phyloP scores from a whole-genome alignment of 208 protist species.

The Acanthamoeba triangularis region DNA sequence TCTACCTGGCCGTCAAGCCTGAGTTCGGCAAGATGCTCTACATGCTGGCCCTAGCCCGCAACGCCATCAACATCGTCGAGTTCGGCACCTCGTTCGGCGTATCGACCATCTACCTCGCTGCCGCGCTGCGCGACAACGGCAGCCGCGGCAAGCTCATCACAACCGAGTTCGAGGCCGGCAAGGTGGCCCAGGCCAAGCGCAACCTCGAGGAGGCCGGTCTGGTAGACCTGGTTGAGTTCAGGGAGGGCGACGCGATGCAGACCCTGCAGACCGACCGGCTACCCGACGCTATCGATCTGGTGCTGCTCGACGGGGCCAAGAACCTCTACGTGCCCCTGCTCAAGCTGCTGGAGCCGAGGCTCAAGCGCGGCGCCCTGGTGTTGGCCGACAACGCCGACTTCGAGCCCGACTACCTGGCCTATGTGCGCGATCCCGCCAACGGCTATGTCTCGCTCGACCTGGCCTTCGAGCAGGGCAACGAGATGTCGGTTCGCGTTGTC shows the following conservation, averaged over 20 bases:
- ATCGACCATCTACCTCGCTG: slow-evolving; percentile 20
- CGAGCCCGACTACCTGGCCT: slow-evolving; percentile 24
- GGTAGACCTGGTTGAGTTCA: slow-evolving; percentile 14
- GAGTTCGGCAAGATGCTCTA: slow-evolving; percentile 52
- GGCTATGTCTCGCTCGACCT: slow-evolving; percentile 57
- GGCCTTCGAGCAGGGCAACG: slow-evolving; percentile 53
- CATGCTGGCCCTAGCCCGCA: slow-evolving; percentile 10
- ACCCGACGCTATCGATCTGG: background rate
- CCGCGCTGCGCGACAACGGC: background rate
- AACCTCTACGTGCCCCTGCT: slow-evolving; percentile 51
- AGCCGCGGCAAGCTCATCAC: background rate
- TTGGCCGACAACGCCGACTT: slow-evolving; percentile 48
- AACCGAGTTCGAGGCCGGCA: slow-evolving; percentile 31
- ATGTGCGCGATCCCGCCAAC: slow-evolving; percentile 33
- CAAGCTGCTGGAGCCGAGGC: slow-evolving; percentile 40
- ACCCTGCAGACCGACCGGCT: slow-evolving; percentile 35
- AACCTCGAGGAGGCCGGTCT: slow-evolving; percentile 42
- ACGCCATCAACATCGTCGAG: slow-evolving; percentile 35
- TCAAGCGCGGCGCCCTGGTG: slow-evolving; percentile 1
- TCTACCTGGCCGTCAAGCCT: slow-evolving; percentile 30
- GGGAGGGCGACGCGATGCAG: slow-evolving; percentile 14
- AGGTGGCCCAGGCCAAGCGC: background rate
- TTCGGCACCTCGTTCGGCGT: slow-evolving; percentile 62
- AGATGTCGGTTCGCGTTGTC: slow-evolving; percentile 1
- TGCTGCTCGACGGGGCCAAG: slow-evolving; percentile 53